A percentile compares a stretch with the other conserved stretches of the same genome.
Evolutionary conservation across 2,329 filamentous ascomycete species (phyloP).

Genomic region (Diaporthe humulicola): DNA sequence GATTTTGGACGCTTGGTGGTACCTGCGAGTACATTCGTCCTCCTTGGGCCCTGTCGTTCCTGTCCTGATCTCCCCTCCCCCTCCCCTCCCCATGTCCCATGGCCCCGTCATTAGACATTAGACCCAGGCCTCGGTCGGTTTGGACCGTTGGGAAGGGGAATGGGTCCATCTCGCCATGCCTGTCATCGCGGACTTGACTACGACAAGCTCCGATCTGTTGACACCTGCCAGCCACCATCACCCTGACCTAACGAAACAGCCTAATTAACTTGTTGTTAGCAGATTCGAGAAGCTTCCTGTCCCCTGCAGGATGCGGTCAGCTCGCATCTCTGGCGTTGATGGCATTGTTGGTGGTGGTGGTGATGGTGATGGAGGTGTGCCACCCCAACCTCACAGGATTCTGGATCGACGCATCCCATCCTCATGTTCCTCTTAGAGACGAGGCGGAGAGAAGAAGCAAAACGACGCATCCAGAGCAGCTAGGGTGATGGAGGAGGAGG

Average conservation of each 20-base stretch:
- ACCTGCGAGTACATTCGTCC: constrained; percentile 9
- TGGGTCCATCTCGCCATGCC: constrained; percentile 16
- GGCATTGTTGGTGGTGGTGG: background rate
- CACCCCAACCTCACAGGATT: background rate
- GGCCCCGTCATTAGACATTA: background rate
- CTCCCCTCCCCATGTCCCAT: background rate
- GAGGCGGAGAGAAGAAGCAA: background rate
- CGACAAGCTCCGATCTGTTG: constrained; percentile 31
- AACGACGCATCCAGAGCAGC: background rate
- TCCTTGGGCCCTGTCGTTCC: background rate
- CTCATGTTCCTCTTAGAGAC: background rate
- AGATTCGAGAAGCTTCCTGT: constrained; percentile 4
- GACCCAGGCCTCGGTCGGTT: constrained; percentile 7
- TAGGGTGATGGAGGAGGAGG: background rate
- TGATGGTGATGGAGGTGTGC: background rate
- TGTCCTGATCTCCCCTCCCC: background rate
- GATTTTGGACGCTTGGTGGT: background rate
- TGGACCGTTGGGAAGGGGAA: background rate
- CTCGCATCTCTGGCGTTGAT: background rate
- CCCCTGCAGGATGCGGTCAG: constrained; percentile 23
- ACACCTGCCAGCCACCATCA: background rate
- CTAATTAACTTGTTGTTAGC: background rate
- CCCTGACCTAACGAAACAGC: background rate
- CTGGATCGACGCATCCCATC: background rate
- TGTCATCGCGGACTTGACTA: constrained; percentile 21